These are phyloP conservation scores for Pisolithus thermaeus DNA, from an alignment of 1,284 basidiomycete genomes.

Conservation along the genomic window DNA sequence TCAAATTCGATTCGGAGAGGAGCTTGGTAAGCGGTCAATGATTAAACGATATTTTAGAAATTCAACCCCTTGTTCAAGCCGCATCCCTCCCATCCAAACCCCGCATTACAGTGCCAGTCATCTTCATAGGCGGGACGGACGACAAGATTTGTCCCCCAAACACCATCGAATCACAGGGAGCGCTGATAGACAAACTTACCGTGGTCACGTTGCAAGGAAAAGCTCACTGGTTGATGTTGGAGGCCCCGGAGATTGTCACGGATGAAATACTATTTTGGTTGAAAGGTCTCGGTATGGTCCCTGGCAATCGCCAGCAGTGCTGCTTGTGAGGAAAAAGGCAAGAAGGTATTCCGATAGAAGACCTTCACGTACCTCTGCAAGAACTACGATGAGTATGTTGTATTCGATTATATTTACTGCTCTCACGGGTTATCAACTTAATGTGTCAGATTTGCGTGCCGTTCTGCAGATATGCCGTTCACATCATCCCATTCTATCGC, in stretches of 20 bases:
- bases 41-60: neutral
- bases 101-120: constrained; percentile 45
- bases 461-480: no score
- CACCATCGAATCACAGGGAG: constrained; percentile 37
- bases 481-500: no score
- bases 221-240: constrained; percentile 67
- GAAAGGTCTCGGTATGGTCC: constrained; percentile 9
- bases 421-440: no score
- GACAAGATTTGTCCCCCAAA: constrained; percentile 39
- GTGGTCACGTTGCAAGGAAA: constrained; percentile 43
- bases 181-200: constrained; percentile 44
- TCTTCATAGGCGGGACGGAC: constrained; percentile 54
- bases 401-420: no score
- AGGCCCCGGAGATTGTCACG: constrained; percentile 49
- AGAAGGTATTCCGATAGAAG: neutral
- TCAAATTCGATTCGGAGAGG: constrained; percentile 55
- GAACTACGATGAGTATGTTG: no score
- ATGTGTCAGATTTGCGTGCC: no score
- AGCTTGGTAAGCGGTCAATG: constrained; percentile 37
- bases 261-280: constrained; percentile 45
- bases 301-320: neutral
- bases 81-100: constrained; percentile 39
- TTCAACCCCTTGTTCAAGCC: constrained; percentile 1
- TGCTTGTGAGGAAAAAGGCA: constrained; percentile 5
- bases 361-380: no score